phyloP scores from a whole-genome alignment of 2,329 filamentous ascomycete species.

The Sclerotinia nivalis region DNA sequence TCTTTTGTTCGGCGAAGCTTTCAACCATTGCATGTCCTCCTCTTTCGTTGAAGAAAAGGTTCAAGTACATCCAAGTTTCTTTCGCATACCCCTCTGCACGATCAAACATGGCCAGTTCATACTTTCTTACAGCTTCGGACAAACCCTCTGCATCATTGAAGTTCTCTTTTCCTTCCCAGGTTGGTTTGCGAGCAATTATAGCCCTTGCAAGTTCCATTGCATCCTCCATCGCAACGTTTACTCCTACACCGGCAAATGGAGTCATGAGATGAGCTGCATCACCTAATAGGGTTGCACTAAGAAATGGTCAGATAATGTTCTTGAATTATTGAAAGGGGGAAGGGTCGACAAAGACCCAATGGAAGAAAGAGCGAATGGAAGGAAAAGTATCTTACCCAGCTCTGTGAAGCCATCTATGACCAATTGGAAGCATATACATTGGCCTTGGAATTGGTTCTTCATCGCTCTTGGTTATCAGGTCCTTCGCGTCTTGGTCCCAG shows the following conservation, averaged over 20 bases:
- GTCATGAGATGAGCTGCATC: slow-evolving; percentile 52
- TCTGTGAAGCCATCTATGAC: slow-evolving; percentile 27
- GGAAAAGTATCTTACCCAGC: slow-evolving; percentile 24
- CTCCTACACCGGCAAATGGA: slow-evolving; percentile 47
- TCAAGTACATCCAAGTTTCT: slow-evolving; percentile 24
- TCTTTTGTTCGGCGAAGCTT: slow-evolving; percentile 16
- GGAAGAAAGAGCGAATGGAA: slow-evolving; percentile 3
- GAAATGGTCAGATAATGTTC: slow-evolving; percentile 40
- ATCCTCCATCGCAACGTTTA: slow-evolving; percentile 50
- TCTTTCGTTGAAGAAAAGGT: slow-evolving; percentile 28
- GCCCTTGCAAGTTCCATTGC: slow-evolving; percentile 44
- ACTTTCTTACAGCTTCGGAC: slow-evolving; percentile 25
- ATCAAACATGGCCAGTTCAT: slow-evolving; percentile 29
- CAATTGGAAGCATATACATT: slow-evolving; percentile 26
- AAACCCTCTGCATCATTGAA: slow-evolving; percentile 14
- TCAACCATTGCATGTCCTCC: slow-evolving; percentile 19
- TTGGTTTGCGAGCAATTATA: slow-evolving; percentile 39
- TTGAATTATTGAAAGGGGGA: not conserved
- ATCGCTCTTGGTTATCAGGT: slow-evolving; percentile 23
- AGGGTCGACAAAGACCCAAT: slow-evolving; percentile 12
- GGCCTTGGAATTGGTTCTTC: slow-evolving; percentile 25
- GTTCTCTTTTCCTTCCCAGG: slow-evolving; percentile 31
- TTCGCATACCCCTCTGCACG: slow-evolving; percentile 25
- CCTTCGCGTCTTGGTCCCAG: slow-evolving; percentile 15
- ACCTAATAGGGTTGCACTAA: slow-evolving; percentile 50